Evolutionary conservation across 2,329 filamentous ascomycete genomes (phyloP), one percentile per base, ranked within the genome.

Genomic region (Sporothrix pallida): DNA sequence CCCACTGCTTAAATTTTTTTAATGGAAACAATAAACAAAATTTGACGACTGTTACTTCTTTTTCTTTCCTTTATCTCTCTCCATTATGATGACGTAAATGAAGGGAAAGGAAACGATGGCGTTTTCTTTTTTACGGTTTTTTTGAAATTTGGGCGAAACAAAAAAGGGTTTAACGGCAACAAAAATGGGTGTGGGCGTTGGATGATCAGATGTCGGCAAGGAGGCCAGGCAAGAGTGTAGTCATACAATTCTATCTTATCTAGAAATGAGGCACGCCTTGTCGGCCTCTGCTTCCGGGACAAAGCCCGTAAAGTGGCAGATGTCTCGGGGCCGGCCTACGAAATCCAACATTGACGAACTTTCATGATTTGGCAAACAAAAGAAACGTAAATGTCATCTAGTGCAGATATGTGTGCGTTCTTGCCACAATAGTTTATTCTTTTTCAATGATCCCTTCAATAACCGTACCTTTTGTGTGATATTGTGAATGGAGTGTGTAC

Each of bases 311-410:
- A 68, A 68, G 52, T 44, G 65, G 46, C 15, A 23, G 31, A 37
- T 37, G 31, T 52, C 3, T 10, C 23, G 42, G 46, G 46, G 44
- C 42, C 46, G 48, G 46, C 48, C 37, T 68, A 46, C 15, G 52
- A 68, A 68, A 52, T 68, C 65, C 65, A 68, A 50, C 65, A 26
- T n/a, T 68, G 65, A 68, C 65, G 65, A 68, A 52, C 13, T 37
- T 31, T 68, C 23, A 68, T 37, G 65, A 68, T 3, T 52, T 23
- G 65, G 65, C 65, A 68, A 68, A 23, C 12, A 50, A 37, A 20
- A 12, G 9, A 8, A 56, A 37, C 46, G 48, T 52, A 50, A 3
- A 52, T 50, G 20, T 52, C 6, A 37, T 68, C 65, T 68, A 68
- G 65, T 68, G 65, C 65, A 68, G 65, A 52, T 52, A 37, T 68